These are phyloP conservation scores for Mortierella sp. DNA, from an alignment of 371 early-diverging fungal species.

Conservation along the genomic window DNA sequence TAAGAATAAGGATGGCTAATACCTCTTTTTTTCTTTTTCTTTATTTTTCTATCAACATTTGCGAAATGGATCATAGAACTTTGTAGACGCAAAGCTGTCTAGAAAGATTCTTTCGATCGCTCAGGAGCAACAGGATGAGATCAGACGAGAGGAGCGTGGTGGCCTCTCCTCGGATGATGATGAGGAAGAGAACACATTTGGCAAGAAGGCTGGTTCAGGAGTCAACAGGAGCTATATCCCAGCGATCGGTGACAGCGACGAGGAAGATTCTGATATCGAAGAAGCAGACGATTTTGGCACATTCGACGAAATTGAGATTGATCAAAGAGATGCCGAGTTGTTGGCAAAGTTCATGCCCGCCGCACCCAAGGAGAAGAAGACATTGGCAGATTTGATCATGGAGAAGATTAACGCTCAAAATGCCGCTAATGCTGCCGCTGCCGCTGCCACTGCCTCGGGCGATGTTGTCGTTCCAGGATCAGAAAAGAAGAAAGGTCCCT, in stretches of 20 bases:
- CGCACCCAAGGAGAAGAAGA: slow-evolving; percentile 85
- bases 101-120: slow-evolving; percentile 90
- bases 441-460: slow-evolving; percentile 39
- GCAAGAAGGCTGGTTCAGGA: slow-evolving; percentile 31
- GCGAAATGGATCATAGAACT: slow-evolving; percentile 61
- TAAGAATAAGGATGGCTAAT: background rate
- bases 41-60: no score
- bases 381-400: slow-evolving; percentile 95
- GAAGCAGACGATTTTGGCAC: slow-evolving; percentile 67
- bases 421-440: slow-evolving; percentile 57
- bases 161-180: slow-evolving; percentile 56
- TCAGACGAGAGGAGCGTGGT: slow-evolving; percentile 64
- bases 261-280: slow-evolving; percentile 62
- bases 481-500: slow-evolving; percentile 37
- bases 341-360: slow-evolving; percentile 91
- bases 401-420: slow-evolving; percentile 89
- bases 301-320: slow-evolving; percentile 68
- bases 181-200: slow-evolving; percentile 51
- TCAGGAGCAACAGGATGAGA: slow-evolving; percentile 92
- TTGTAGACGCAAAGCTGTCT: slow-evolving; percentile 91
- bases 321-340: slow-evolving; percentile 80
- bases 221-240: slow-evolving; percentile 35
- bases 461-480: slow-evolving; percentile 41
- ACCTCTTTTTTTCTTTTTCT: background rate
- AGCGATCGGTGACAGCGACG: slow-evolving; percentile 55